phyloP scores from a whole-genome alignment of 805 yeast species.

The Saturnispora hagleri region DNA sequence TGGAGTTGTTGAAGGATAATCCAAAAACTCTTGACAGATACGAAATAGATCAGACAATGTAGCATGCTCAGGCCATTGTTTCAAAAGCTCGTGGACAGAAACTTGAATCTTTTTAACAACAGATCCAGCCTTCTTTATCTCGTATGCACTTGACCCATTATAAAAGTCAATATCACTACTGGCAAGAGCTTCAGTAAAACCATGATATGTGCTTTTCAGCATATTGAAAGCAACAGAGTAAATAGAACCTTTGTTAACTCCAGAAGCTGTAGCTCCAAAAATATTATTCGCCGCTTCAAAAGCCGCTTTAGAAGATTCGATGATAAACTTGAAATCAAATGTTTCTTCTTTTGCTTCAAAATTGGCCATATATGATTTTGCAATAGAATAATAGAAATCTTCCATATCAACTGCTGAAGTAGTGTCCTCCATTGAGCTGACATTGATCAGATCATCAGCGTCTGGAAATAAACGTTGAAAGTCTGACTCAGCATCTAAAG shows the following conservation, averaged over 20 bases:
- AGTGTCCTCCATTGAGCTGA: conserved; percentile 20
- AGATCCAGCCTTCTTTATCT: conserved; percentile 49
- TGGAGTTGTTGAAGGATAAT: conserved; percentile 58
- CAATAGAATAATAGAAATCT: conserved; percentile 39
- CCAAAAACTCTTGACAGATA: conserved; percentile 56
- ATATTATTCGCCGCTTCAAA: conserved; percentile 23
- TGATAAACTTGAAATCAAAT: conserved; percentile 23
- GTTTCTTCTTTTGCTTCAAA: conserved; percentile 25
- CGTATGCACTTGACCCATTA: conserved; percentile 48
- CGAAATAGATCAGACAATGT: conserved; percentile 61
- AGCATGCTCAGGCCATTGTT: conserved; percentile 93
- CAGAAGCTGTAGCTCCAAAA: conserved; percentile 16
- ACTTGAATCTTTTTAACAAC: conserved; percentile 37
- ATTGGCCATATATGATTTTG: conserved; percentile 37
- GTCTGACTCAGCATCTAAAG: conserved; percentile 68
- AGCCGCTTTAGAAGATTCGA: conserved; percentile 32
- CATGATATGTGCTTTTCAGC: conserved; percentile 27
- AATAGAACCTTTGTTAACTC: conserved; percentile 21
- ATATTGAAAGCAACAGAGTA: conserved; percentile 30
- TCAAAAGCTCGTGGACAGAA: conserved; percentile 38
- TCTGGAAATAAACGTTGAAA: conserved; percentile 80
- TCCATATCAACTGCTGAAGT: conserved; percentile 26
- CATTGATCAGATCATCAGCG: conserved; percentile 55
- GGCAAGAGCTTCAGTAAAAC: conserved; percentile 18
- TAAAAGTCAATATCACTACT: conserved; percentile 48